Evolutionary conservation across 2,329 filamentous ascomycete genomes (phyloP).

Genomic region (Colletotrichum scovillei): DNA sequence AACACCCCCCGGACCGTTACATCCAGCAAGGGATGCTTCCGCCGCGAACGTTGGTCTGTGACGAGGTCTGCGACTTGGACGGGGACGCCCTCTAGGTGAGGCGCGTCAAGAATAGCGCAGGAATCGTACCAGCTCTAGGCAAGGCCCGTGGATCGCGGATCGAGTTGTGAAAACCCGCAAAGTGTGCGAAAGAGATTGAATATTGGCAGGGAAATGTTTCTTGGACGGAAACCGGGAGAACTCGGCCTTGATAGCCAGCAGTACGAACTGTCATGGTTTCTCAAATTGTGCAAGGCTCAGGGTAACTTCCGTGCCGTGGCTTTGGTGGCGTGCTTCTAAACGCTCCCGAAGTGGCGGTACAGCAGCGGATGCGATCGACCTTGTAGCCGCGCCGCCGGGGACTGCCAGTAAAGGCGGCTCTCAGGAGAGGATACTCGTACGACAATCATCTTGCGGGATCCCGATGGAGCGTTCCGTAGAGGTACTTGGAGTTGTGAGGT

Average conservation of each 20-base stretch:
- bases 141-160: neutral
- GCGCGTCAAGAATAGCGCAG: conserved; percentile 29
- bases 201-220: neutral
- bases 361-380: conserved; percentile 26
- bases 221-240: neutral
- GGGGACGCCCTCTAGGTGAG: conserved; percentile 16
- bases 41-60: conserved; percentile 30
- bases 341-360: conserved; percentile 32
- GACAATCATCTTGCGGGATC: conserved; percentile 31
- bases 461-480: conserved; percentile 13
- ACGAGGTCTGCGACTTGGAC: conserved; percentile 30
- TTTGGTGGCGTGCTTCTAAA: conserved; percentile 25
- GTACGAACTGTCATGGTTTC: neutral
- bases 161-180: neutral
- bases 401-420: conserved; percentile 24
- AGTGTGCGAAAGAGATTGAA: neutral
- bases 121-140: conserved; percentile 10
- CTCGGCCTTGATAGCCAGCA: conserved; percentile 5
- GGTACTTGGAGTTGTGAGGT: conserved; percentile 10
- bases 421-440: conserved; percentile 32
- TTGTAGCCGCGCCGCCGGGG: conserved; percentile 30
- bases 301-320: conserved; percentile 11
- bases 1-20: conserved; percentile 31
- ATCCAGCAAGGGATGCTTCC: conserved; percentile 34
- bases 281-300: conserved; percentile 7